A percentile compares a stretch with the other conserved stretches of the same genome.
phyloP scores from a whole-genome alignment of 352 stramenopile genomes.

The Pythium monospermum region DNA sequence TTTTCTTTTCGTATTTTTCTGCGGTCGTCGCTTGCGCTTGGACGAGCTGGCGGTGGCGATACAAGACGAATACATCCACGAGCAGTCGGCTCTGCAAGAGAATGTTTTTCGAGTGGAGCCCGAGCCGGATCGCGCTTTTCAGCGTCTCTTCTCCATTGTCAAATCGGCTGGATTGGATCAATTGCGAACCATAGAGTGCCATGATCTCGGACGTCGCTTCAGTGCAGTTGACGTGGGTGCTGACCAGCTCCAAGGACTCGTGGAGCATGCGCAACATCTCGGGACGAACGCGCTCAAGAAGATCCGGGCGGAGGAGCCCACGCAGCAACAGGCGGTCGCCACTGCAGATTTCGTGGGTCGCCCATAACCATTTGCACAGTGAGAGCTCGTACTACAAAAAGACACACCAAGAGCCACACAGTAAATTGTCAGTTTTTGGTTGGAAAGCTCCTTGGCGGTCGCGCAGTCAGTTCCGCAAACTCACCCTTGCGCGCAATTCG shows the following conservation, averaged over 20 bases:
- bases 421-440: no score
- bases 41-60: constrained; percentile 30
- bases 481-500: constrained; percentile 55
- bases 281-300: constrained; percentile 45
- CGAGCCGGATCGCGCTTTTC: constrained; percentile 45
- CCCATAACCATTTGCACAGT: constrained; percentile 76
- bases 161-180: constrained; percentile 32
- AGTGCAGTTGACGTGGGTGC: constrained; percentile 39
- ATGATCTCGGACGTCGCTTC: constrained; percentile 65
- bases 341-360: constrained; percentile 33
- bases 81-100: constrained; percentile 63
- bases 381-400: constrained; percentile 52
- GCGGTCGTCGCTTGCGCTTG: constrained; percentile 38
- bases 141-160: constrained; percentile 60
- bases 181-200: constrained; percentile 54
- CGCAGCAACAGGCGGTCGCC: no score
- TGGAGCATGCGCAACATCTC: constrained; percentile 39
- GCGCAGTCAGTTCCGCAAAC: not conserved
- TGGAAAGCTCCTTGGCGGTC: not conserved
- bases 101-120: constrained; percentile 60
- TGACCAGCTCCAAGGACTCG: constrained; percentile 39
- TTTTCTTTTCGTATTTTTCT: constrained; percentile 69
- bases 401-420: not conserved
- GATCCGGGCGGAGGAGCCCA: constrained; percentile 6
- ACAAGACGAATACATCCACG: constrained; percentile 51